Conservation (phyloP, 176 grass and related monocot species). For the Themeda triandra region DNA sequence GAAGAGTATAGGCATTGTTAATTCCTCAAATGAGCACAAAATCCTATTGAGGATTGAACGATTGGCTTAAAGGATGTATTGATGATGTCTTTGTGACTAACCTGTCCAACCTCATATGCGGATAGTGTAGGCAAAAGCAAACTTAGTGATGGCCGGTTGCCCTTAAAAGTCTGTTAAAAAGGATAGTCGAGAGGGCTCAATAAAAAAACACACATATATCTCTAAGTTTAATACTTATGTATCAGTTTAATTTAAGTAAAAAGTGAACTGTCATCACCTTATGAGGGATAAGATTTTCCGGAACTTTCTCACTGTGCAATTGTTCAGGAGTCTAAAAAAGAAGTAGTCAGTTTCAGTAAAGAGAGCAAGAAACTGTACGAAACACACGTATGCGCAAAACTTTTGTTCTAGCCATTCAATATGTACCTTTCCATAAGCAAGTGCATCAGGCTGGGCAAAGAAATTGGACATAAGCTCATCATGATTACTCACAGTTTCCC, state of each 20-base stretch:
- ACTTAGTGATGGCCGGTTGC: slow-evolving; percentile 86
- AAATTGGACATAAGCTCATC: slow-evolving; percentile 99
- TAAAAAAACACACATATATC: slow-evolving; percentile 29
- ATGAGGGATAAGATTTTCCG: slow-evolving; percentile 77
- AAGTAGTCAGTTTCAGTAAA: not conserved
- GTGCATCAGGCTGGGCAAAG: slow-evolving; percentile 97
- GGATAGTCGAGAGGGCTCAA: not conserved
- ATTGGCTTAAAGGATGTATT: not conserved
- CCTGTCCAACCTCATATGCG: slow-evolving; percentile 90
- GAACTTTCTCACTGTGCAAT: slow-evolving; percentile 63
- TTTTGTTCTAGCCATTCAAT: slow-evolving; percentile 2
- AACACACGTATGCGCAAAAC: not conserved
- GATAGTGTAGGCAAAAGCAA: slow-evolving; percentile 69
- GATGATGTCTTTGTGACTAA: slow-evolving; percentile 24
- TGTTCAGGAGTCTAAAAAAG: slow-evolving; percentile 85
- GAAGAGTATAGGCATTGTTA: slow-evolving; percentile 16
- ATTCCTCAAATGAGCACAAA: not conserved
- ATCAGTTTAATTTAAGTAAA: not conserved
- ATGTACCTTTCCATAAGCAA: slow-evolving; percentile 96
- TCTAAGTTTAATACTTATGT: not conserved
- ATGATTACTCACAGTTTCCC: slow-evolving; percentile 94
- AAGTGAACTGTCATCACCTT: slow-evolving; percentile 51
- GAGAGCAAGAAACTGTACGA: slow-evolving; percentile 17
- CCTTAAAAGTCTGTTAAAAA: slow-evolving; percentile 74
- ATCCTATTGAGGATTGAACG: slow-evolving; percentile 5